Conservation (phyloP, 495 filamentous ascomycete genomes). For the Penicillium cosmopolitanum region DNA sequence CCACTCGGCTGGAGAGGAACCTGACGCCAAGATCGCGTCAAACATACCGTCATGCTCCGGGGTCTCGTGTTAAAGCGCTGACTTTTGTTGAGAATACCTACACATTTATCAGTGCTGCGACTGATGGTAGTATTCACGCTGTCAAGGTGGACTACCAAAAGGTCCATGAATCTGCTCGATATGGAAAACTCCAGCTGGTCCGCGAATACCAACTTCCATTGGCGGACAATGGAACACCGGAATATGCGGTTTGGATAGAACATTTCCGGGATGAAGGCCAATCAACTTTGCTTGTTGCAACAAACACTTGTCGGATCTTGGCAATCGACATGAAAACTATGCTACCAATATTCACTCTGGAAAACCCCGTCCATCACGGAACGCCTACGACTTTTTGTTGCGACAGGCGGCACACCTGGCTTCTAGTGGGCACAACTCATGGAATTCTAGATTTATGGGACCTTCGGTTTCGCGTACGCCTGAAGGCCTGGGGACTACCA, state of each 20-base stretch:
- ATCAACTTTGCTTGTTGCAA: conserved; percentile 83
- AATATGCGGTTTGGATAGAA: conserved; percentile 89
- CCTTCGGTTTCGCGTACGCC: conserved; percentile 82
- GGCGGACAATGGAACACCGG: conserved; percentile 43
- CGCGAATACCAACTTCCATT: conserved; percentile 77
- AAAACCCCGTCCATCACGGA: conserved; percentile 93
- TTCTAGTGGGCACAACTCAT: conserved; percentile 88
- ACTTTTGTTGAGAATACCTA: conserved; percentile 95
- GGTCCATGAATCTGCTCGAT: conserved; percentile 63
- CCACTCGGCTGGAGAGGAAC: conserved; percentile 84
- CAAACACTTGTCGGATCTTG: conserved; percentile 78
- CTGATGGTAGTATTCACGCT: conserved; percentile 87
- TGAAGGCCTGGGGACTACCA: conserved; percentile 88
- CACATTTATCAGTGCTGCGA: conserved; percentile 86
- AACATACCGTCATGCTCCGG: conserved; percentile 73
- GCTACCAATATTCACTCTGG: conserved; percentile 75
- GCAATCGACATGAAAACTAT: conserved; percentile 90
- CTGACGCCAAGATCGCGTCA: conserved; percentile 85
- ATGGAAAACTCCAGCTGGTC: conserved; percentile 74
- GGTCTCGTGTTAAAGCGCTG: conserved; percentile 74
- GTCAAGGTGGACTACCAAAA: conserved; percentile 80
- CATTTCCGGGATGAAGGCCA: conserved; percentile 82
- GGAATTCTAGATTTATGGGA: conserved; percentile 96
- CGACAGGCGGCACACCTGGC: conserved; percentile 83
- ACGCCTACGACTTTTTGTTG: conserved; percentile 91